Evolutionary conservation across 2,329 filamentous ascomycete species (phyloP).

Genomic region (Neonectria ditissima): DNA sequence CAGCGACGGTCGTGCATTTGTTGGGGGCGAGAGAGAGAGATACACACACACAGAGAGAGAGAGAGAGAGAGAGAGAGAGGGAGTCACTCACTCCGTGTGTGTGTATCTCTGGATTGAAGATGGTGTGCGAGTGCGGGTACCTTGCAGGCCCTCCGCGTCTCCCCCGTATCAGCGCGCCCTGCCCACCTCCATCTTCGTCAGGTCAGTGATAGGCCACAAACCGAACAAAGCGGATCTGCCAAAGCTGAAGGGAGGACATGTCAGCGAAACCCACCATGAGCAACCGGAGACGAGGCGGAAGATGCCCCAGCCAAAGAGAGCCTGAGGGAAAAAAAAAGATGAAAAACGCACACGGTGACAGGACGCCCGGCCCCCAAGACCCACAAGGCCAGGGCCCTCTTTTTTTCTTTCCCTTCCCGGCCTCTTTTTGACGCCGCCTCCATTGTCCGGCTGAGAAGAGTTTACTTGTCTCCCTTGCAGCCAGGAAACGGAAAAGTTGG

Average conservation of each 20-base stretch:
- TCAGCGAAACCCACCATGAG: conserved; percentile 9
- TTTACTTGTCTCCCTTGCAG: conserved; percentile 3
- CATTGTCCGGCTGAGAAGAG: background rate
- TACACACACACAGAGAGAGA: too few species aligned
- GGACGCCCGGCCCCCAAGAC: background rate
- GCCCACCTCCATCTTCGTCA: conserved; percentile 5
- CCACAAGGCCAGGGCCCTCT: background rate
- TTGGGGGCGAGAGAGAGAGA: too few species aligned
- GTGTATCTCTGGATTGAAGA: conserved; percentile 12
- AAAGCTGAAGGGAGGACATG: conserved; percentile 13
- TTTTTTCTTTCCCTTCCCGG: background rate
- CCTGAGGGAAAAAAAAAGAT: background rate
- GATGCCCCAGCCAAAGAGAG: background rate
- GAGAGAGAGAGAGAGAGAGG: too few species aligned
- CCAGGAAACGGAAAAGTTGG: background rate
- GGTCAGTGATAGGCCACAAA: conserved; percentile 13
- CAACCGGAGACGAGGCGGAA: conserved; percentile 11
- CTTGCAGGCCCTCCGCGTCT: conserved; percentile 36
- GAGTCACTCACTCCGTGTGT: too few species aligned
- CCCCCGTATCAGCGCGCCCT: background rate
- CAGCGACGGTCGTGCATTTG: background rate
- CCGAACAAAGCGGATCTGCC: conserved; percentile 1
- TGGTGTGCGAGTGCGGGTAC: conserved; percentile 40
- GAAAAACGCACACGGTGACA: too few species aligned
- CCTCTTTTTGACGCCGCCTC: background rate